Percentiles rank a stretch among this genome's conserved stretches.
These are phyloP conservation scores for Hypocreales sp. DNA, from an alignment of 2,329 filamentous ascomycete species.

Conservation along the genomic window DNA sequence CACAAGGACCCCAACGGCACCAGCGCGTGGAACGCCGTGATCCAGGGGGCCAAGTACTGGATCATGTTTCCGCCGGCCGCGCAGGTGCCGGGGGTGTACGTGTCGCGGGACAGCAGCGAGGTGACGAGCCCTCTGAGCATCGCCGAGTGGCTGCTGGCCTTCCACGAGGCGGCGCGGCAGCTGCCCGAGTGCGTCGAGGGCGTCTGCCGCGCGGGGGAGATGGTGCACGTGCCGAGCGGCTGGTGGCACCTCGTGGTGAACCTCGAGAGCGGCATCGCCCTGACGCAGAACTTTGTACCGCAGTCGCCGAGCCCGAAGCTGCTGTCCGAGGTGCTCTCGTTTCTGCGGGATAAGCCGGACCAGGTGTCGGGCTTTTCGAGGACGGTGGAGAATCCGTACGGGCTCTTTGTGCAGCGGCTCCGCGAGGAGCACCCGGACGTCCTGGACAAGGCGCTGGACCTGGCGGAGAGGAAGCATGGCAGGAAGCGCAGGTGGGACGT, in stretches of 20 bases:
- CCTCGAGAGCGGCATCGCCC: constrained; percentile 65
- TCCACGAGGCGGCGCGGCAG: constrained; percentile 67
- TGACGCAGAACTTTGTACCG: constrained; percentile 94
- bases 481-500: constrained; percentile 82
- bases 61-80: constrained; percentile 85
- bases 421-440: constrained; percentile 46
- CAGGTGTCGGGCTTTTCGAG: constrained; percentile 77
- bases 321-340: constrained; percentile 59
- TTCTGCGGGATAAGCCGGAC: constrained; percentile 66
- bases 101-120: constrained; percentile 79
- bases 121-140: constrained; percentile 90
- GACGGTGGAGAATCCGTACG: constrained; percentile 56
- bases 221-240: constrained; percentile 81
- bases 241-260: constrained; percentile 98
- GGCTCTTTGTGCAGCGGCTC: constrained; percentile 58
- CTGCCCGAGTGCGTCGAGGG: constrained; percentile 71
- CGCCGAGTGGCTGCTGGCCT: constrained; percentile 87
- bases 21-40: constrained; percentile 86
- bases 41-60: constrained; percentile 90
- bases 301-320: constrained; percentile 36
- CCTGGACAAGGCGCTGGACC: constrained; percentile 47
- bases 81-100: constrained; percentile 75
- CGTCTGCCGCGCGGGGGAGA: constrained; percentile 69
- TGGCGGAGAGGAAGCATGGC: constrained; percentile 46
- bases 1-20: constrained; percentile 69